A percentile compares a stretch with the other conserved stretches of the same genome.
phyloP scores from a whole-genome alignment of 495 filamentous ascomycete genomes.

The Neurospora sp. region DNA sequence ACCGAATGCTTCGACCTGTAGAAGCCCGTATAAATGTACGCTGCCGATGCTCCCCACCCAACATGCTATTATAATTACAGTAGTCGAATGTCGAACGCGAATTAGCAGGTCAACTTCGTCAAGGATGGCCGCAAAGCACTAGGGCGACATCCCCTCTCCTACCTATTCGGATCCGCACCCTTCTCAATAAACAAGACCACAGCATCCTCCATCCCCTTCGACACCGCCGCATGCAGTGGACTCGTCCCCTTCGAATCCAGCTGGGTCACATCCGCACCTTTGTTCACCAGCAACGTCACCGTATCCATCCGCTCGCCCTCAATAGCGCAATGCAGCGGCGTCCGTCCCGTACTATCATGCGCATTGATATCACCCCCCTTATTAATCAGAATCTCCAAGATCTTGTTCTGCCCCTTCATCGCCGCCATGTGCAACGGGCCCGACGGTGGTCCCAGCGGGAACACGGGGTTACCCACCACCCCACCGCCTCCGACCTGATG shows the following conservation, averaged over 20 bases:
- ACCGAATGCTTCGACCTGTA: neutral
- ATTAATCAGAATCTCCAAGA: slow-evolving; percentile 22
- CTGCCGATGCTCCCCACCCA: neutral
- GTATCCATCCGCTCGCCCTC: slow-evolving; percentile 14
- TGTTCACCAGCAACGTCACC: slow-evolving; percentile 11
- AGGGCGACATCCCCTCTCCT: neutral
- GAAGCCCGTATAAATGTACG: neutral
- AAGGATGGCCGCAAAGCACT: neutral
- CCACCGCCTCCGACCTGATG: slow-evolving; percentile 5
- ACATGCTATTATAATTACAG: neutral
- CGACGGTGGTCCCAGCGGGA: slow-evolving; percentile 5
- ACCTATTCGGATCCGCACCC: slow-evolving; percentile 18
- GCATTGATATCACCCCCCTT: slow-evolving; percentile 21
- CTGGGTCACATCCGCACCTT: slow-evolving; percentile 13
- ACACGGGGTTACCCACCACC: neutral
- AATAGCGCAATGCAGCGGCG: slow-evolving; percentile 19
- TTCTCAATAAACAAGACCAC: slow-evolving; percentile 17
- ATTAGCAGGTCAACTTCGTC: no score
- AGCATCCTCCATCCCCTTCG: slow-evolving; percentile 20
- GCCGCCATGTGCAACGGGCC: slow-evolving; percentile 20
- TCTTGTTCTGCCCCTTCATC: slow-evolving; percentile 17
- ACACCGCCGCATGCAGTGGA: slow-evolving; percentile 14
- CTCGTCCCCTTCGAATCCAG: slow-evolving; percentile 13
- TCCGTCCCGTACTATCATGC: slow-evolving; percentile 19
- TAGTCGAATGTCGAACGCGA: neutral